Percentiles rank a stretch among this genome's conserved stretches.
phyloP scores from a whole-genome alignment of 2,329 filamentous ascomycete species.

The Aspergillus pseudoviridinutans region DNA sequence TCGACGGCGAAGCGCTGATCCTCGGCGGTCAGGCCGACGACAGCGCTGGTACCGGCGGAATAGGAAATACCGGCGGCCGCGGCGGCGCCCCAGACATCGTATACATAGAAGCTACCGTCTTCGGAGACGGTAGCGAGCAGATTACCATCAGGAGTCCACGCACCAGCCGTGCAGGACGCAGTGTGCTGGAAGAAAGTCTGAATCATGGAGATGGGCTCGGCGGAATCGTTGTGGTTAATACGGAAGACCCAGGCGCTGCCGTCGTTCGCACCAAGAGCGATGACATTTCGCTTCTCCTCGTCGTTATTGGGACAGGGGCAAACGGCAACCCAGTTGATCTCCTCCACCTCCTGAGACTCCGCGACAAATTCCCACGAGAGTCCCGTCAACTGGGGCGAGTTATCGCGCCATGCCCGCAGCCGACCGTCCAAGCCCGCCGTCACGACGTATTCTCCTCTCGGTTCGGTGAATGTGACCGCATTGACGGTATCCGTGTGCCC shows the following conservation, averaged over 20 bases:
- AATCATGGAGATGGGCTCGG: slow-evolving; percentile 69
- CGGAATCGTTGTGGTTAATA: slow-evolving; percentile 63
- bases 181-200: slow-evolving; percentile 93
- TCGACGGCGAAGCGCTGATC: slow-evolving; percentile 92
- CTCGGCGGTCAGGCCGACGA: slow-evolving; percentile 70
- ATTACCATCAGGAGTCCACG: slow-evolving; percentile 84
- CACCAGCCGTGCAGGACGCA: slow-evolving; percentile 77
- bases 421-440: slow-evolving; percentile 84
- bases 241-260: slow-evolving; percentile 95
- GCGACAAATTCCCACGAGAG: slow-evolving; percentile 64
- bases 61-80: slow-evolving; percentile 59
- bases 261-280: slow-evolving; percentile 85
- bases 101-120: slow-evolving; percentile 84
- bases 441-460: slow-evolving; percentile 77
- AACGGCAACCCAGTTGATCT: slow-evolving; percentile 83
- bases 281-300: slow-evolving; percentile 65
- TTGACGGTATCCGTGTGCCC: slow-evolving; percentile 92
- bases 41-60: slow-evolving; percentile 56
- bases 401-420: slow-evolving; percentile 65
- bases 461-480: slow-evolving; percentile 76
- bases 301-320: slow-evolving; percentile 60
- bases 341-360: slow-evolving; percentile 83
- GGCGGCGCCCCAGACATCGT: slow-evolving; percentile 82
- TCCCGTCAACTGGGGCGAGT: slow-evolving; percentile 44
- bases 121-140: slow-evolving; percentile 85